Conservation (phyloP, 495 filamentous ascomycete species). For the Aspergillus sparsus region DNA sequence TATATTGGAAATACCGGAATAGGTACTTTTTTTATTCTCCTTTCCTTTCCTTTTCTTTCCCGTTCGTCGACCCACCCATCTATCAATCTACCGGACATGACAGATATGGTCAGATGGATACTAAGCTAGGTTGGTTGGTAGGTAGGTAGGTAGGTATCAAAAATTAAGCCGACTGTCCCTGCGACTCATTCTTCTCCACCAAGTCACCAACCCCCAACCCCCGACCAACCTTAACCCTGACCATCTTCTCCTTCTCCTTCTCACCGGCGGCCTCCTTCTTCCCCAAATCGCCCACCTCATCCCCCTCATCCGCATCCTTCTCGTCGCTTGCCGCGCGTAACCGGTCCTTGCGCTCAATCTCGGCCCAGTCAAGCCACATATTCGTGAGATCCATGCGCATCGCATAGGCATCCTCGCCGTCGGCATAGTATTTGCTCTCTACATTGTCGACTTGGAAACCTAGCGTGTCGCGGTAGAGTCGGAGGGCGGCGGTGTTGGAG, state of each 20-base stretch:
- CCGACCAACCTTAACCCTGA: slow-evolving; percentile 78
- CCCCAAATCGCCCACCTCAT: slow-evolving; percentile 54
- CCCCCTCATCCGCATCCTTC: slow-evolving; percentile 51
- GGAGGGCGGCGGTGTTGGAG: slow-evolving; percentile 85
- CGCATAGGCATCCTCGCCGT: slow-evolving; percentile 92
- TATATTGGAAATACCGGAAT: not conserved
- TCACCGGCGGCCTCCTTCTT: slow-evolving; percentile 41
- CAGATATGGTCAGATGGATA: too few relatives aligned
- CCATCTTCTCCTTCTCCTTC: slow-evolving; percentile 49
- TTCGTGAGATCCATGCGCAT: slow-evolving; percentile 84
- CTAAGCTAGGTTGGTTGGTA: too few relatives aligned
- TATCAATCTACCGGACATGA: too few relatives aligned
- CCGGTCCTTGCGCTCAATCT: slow-evolving; percentile 44
- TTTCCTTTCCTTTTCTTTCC: too few relatives aligned
- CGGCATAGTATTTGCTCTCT: slow-evolving; percentile 94
- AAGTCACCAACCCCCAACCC: slow-evolving; percentile 80
- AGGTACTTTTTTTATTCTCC: too few relatives aligned
- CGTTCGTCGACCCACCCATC: too few relatives aligned
- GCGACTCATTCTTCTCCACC: slow-evolving; percentile 72
- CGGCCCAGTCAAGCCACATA: slow-evolving; percentile 53
- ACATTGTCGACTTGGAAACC: slow-evolving; percentile 89
- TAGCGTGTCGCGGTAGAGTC: slow-evolving; percentile 89
- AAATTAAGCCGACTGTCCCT: slow-evolving; percentile 7
- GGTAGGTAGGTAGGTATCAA: too few relatives aligned
- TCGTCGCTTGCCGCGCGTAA: slow-evolving; percentile 43